Base-by-base conservation (phyloP, 352 stramenopile genomes). In the Globisporangium yorkense region DNA sequence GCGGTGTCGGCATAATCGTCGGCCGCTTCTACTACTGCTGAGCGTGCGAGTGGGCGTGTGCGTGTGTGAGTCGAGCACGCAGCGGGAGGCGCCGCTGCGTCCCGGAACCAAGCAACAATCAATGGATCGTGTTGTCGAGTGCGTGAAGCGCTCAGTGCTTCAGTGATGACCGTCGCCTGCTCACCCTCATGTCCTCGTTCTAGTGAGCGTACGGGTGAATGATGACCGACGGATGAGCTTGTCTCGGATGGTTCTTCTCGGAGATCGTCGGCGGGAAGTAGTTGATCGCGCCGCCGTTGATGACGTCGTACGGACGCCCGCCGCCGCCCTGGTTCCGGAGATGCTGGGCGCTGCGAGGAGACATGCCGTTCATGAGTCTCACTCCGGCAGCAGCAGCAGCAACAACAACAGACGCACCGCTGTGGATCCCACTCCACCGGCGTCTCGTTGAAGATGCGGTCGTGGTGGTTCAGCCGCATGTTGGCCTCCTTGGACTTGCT, bases 371-470 rank as follows among this genome's bases (percentile, higher is more conserved):
- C 13, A 13, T 15, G 27, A 40, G 24, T 40, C 15, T 21, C 5
- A 43, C 5, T 24, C 18, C 16, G 5, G 9, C 4, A 35, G 18
- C 7, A 13, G 6, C 5, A 9, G 3, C 29, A 44, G 2, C 4
- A 40, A 9, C 27, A 43, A 9, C 12, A 27, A 18, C 29, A 40
- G 48, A 46, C 56, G 8, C 54, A 88, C 80, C 80, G 66, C 58
- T 89, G 69, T 24, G 69, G 61, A 40, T 80, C 73, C 70, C 80
- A 72, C 2, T 80, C 63, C 27, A 85, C 52, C 1, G 80, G 71
- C 39, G 72, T 87, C 53, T 83, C 71, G 57, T 88, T 90, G 58
- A 92, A 92, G 45, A 92, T 66, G 3, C 76, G 79, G 37, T 83
- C 69, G 58, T 88, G 75, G 7, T 77, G 71, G 27, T 75, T 65